phyloP scores from a whole-genome alignment of 1,139 yeast species.

The Saccharomyces hybrid region DNA sequence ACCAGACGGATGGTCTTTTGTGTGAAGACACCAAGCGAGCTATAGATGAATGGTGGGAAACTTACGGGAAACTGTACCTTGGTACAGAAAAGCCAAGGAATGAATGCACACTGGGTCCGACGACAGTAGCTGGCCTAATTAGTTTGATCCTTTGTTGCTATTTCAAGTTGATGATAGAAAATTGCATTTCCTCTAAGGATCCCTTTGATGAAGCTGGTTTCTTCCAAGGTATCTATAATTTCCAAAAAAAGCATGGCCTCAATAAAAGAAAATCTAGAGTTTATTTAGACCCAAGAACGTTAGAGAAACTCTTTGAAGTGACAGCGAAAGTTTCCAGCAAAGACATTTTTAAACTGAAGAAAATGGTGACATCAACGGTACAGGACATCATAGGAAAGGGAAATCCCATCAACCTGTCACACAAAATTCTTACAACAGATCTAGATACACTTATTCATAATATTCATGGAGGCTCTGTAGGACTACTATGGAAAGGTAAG shows the following conservation, averaged over 20 bases:
- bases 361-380: constrained; percentile 64
- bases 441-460: constrained; percentile 38
- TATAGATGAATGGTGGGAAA: constrained; percentile 72
- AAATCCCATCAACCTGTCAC: constrained; percentile 34
- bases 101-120: constrained; percentile 52
- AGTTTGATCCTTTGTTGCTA: constrained; percentile 64
- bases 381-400: constrained; percentile 49
- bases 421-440: constrained; percentile 45
- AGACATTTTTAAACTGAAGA: constrained; percentile 56
- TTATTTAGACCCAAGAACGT: constrained; percentile 55
- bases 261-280: constrained; percentile 38
- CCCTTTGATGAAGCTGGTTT: constrained; percentile 70
- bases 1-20: constrained; percentile 72
- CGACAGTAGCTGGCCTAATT: constrained; percentile 53
- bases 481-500: constrained; percentile 43
- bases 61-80: constrained; percentile 57
- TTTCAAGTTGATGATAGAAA: constrained; percentile 60
- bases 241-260: constrained; percentile 56
- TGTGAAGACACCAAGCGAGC: constrained; percentile 74
- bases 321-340: constrained; percentile 46
- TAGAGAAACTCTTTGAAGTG: constrained; percentile 49
- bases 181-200: constrained; percentile 78
- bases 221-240: constrained; percentile 52
- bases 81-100: constrained; percentile 33
- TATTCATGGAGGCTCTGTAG: constrained; percentile 39